Evolutionary conservation across 345 rosid genomes (phyloP).

Genomic region (Zanthoxylum bungeanum): DNA sequence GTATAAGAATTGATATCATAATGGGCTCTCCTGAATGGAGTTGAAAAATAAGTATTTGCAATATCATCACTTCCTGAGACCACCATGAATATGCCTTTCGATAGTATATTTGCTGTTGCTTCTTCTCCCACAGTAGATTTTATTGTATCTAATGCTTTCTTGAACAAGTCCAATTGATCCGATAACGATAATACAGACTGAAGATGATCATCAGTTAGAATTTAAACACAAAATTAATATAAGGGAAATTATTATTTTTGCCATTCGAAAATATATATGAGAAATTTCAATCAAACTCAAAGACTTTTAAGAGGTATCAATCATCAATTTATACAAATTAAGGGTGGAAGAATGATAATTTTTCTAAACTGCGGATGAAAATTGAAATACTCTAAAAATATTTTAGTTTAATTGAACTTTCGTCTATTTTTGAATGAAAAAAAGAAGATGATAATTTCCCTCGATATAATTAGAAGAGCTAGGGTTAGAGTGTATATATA

Average conservation of each 20-base stretch:
- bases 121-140: conserved; percentile 27
- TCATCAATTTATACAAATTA: no score
- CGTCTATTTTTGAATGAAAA: no score
- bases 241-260: no score
- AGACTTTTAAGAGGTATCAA: no score
- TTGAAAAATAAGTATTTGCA: conserved; percentile 31
- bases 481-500: neutral
- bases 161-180: conserved; percentile 43
- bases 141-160: conserved; percentile 26
- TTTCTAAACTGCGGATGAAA: no score
- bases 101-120: conserved; percentile 11
- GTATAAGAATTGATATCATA: conserved; percentile 43
- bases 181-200: conserved; percentile 47
- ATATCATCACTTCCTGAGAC: conserved; percentile 35
- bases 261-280: no score
- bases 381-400: no score
- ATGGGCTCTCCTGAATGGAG: conserved; percentile 22
- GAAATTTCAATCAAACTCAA: no score
- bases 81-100: conserved; percentile 19
- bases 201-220: neutral
- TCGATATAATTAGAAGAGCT: neutral
- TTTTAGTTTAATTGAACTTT: no score
- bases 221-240: no score
- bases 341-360: no score
- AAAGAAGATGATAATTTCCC: no score